Evolutionary conservation across 169 alveolate genomes (phyloP).

Genomic region (Theileria annulata): DNA sequence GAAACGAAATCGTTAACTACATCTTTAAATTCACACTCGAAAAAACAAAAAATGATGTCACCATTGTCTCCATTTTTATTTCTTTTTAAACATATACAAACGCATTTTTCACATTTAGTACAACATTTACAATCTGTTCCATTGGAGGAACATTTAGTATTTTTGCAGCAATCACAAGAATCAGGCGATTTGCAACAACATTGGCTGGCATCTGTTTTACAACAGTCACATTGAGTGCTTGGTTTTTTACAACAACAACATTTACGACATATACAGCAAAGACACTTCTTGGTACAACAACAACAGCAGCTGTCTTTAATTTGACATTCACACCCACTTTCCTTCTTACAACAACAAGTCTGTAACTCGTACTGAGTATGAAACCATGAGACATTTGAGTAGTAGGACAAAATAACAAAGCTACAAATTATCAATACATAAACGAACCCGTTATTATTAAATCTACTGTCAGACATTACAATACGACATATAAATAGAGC

Average conservation of each 20-base stretch:
- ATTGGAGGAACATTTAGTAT: not conserved
- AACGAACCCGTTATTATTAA: not conserved
- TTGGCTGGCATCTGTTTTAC: not conserved
- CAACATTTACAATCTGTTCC: not conserved
- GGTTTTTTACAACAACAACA: not conserved
- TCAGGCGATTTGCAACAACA: not conserved
- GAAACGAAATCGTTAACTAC: not conserved
- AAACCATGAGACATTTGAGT: not conserved
- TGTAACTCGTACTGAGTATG: not conserved
- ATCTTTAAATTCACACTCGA: not conserved
- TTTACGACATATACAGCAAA: not conserved
- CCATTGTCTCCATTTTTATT: not conserved
- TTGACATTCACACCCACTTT: too few relatives aligned
- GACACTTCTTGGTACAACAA: not conserved
- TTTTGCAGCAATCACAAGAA: not conserved
- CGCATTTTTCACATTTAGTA: not conserved
- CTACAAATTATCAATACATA: not conserved
- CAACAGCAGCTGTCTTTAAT: too few relatives aligned
- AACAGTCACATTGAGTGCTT: not conserved
- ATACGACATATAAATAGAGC: not conserved
- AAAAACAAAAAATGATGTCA: not conserved
- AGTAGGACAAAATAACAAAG: not conserved
- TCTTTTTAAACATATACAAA: not conserved
- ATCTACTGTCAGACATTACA: not conserved
- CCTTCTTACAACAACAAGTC: not conserved